Percentiles rank a stretch among this genome's conserved stretches.
phyloP scores from a whole-genome alignment of 2,329 filamentous ascomycete genomes.

The Phaeosphaeria sp. region DNA sequence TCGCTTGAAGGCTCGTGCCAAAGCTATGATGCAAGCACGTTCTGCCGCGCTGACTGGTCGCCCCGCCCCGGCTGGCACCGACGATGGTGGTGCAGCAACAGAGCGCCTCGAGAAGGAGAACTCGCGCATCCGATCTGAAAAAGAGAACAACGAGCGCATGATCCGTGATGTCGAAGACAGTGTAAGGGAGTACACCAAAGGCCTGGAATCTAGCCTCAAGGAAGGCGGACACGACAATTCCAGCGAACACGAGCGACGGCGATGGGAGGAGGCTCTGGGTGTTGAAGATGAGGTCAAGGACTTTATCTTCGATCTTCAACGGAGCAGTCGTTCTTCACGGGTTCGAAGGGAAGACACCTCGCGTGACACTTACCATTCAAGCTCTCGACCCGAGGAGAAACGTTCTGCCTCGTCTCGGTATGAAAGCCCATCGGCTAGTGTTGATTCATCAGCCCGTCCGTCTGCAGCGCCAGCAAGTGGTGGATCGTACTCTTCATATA shows the following conservation, averaged over 20 bases:
- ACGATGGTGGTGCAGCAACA: conserved; percentile 79
- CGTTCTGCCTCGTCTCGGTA: conserved; percentile 49
- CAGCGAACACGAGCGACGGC: conserved; percentile 86
- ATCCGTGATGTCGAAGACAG: conserved; percentile 96
- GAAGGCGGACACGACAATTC: conserved; percentile 77
- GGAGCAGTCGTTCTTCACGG: conserved; percentile 79
- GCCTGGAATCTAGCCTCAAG: conserved; percentile 86
- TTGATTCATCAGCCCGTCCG: conserved; percentile 61
- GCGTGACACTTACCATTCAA: conserved; percentile 46
- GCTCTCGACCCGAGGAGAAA: conserved; percentile 49
- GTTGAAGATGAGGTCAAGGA: conserved; percentile 97
- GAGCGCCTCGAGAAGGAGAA: conserved; percentile 90
- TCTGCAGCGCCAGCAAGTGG: conserved; percentile 62
- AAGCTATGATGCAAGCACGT: conserved; percentile 98
- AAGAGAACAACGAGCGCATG: conserved; percentile 95
- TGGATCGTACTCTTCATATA: conserved; percentile 80
- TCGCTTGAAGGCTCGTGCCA: conserved; percentile 90
- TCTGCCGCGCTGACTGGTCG: conserved; percentile 90
- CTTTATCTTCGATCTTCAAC: conserved; percentile 95
- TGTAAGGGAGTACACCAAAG: conserved; percentile 83
- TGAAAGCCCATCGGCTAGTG: conserved; percentile 58
- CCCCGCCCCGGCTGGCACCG: conserved; percentile 68
- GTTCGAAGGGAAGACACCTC: conserved; percentile 66
- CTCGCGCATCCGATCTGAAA: conserved; percentile 79
- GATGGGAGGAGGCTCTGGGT: conserved; percentile 95